Evolutionary conservation across 164 flowering plant genomes (phyloP).

Genomic region (Buxus sempervirens): DNA sequence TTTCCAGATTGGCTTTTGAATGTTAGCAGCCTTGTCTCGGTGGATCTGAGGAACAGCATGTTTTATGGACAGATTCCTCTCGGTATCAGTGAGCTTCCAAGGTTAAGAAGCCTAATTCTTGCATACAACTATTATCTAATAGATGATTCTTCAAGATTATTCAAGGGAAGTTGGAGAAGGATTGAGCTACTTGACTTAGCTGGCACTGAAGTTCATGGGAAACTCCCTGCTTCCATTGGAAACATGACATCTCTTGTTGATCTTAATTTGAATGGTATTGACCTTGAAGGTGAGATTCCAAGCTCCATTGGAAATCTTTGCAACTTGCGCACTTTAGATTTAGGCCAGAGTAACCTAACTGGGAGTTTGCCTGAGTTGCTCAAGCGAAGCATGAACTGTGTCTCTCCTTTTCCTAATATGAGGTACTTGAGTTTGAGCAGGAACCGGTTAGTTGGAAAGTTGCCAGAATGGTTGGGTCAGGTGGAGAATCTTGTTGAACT

Average conservation of each 20-base stretch:
- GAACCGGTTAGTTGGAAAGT: constrained; percentile 26
- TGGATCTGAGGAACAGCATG: too few species aligned
- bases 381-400: constrained; percentile 15
- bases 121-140: too few species aligned
- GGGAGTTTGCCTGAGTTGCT: constrained; percentile 31
- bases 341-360: constrained; percentile 27
- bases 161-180: too few species aligned
- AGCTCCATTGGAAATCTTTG: constrained; percentile 30
- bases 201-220: constrained; percentile 29
- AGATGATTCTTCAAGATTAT: too few species aligned
- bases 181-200: constrained; percentile 21
- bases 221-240: constrained; percentile 27
- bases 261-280: too few species aligned
- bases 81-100: constrained; percentile 2
- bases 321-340: constrained; percentile 21
- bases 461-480: constrained; percentile 43
- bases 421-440: constrained; percentile 17
- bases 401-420: constrained; percentile 24
- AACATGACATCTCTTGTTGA: constrained; percentile 26
- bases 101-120: too few species aligned
- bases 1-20: too few species aligned
- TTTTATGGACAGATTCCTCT: too few species aligned
- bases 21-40: too few species aligned
- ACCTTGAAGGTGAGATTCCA: constrained; percentile 31
- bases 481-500: constrained; percentile 29